Conservation (phyloP, 352 stramenopile genomes). For the Phytophthora syringae region DNA sequence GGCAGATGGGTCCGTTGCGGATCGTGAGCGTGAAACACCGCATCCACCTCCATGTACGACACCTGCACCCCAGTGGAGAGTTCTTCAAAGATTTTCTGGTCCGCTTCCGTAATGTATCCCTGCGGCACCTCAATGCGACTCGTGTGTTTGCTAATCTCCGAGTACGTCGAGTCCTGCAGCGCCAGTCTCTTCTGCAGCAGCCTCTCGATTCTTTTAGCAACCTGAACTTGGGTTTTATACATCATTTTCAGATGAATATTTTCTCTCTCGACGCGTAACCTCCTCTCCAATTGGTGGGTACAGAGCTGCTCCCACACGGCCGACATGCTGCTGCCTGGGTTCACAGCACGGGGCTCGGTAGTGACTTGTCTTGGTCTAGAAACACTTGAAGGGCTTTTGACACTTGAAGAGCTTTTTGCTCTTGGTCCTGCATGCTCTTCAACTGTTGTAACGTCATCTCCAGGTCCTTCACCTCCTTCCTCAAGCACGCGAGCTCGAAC, state of each 20-base stretch:
- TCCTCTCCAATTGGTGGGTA: constrained; percentile 30
- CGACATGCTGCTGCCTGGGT: constrained; percentile 16
- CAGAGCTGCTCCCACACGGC: constrained; percentile 43
- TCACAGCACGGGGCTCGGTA: constrained; percentile 1
- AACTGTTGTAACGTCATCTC: constrained; percentile 38
- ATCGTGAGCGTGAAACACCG: constrained; percentile 33
- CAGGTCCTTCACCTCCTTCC: constrained; percentile 40
- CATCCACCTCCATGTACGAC: constrained; percentile 39
- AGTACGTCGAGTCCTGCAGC: constrained; percentile 29
- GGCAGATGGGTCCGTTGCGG: constrained; percentile 24
- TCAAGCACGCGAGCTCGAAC: constrained; percentile 41
- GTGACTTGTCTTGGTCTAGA: background rate
- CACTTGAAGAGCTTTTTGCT: constrained; percentile 12
- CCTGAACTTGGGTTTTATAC: constrained; percentile 38
- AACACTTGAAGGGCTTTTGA: too few species aligned
- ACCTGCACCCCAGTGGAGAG: constrained; percentile 31
- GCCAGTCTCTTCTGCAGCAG: constrained; percentile 30
- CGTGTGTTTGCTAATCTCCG: constrained; percentile 28
- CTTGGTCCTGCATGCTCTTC: constrained; percentile 18
- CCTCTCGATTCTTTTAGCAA: constrained; percentile 39
- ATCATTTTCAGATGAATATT: constrained; percentile 50
- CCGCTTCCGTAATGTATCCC: constrained; percentile 12
- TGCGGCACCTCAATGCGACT: constrained; percentile 34
- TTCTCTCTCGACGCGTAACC: constrained; percentile 33
- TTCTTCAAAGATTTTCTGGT: constrained; percentile 37